Conservation (phyloP, 192 early-diverging fungal genomes). For the Podila epigama region DNA sequence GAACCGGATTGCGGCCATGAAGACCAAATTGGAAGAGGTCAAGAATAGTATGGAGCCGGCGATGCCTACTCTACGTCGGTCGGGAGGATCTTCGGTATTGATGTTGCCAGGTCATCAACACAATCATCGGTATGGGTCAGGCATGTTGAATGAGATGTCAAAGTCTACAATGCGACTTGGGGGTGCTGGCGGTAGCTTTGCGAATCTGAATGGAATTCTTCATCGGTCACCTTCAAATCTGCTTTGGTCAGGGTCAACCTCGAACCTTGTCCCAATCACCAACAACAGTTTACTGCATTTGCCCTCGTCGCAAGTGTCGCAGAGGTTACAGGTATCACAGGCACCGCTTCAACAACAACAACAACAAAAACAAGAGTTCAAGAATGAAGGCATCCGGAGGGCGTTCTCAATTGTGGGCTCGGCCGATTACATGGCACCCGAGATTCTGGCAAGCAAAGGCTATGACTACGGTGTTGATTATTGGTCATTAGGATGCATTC, state of each 20-base stretch:
- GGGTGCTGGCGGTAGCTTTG: slow-evolving; percentile 36
- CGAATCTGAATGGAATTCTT: slow-evolving; percentile 33
- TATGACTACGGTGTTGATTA: slow-evolving; percentile 80
- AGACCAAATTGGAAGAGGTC: slow-evolving; percentile 58
- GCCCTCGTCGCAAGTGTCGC: not conserved
- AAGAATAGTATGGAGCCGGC: slow-evolving; percentile 57
- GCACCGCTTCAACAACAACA: slow-evolving; percentile 1
- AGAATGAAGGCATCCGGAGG: slow-evolving; percentile 62
- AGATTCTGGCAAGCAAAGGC: slow-evolving; percentile 70
- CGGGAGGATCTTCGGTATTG: slow-evolving; percentile 27
- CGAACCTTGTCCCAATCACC: slow-evolving; percentile 3
- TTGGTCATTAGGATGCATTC: slow-evolving; percentile 82
- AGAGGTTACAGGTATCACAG: not conserved
- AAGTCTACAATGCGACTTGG: not conserved
- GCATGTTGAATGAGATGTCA: not conserved
- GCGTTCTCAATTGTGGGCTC: slow-evolving; percentile 88
- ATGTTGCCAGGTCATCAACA: not conserved
- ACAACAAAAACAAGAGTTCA: slow-evolving; percentile 5
- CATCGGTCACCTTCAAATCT: slow-evolving; percentile 34
- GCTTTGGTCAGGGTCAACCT: slow-evolving; percentile 16
- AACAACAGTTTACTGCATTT: slow-evolving; percentile 35
- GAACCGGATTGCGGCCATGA: slow-evolving; percentile 52
- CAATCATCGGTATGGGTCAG: not conserved
- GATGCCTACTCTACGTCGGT: slow-evolving; percentile 13
- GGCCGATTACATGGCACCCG: slow-evolving; percentile 90